A percentile compares a stretch with the other conserved stretches of the same genome.
These are phyloP conservation scores for Holtermanniella nyarrowii DNA, from an alignment of 768 basidiomycete species.

Conservation along the genomic window DNA sequence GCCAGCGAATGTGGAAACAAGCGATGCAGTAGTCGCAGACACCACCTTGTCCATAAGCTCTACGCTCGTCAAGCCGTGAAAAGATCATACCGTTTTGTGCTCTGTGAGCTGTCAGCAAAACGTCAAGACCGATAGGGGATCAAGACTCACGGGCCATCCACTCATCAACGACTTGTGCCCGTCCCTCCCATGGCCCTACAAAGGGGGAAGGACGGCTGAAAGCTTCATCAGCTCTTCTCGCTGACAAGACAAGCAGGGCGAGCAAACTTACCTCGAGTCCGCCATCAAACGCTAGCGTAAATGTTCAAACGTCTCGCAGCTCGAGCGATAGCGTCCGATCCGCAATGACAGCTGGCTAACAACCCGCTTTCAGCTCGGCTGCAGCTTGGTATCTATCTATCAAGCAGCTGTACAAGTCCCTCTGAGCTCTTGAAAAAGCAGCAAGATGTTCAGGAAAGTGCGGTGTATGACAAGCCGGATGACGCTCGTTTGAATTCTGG, in stretches of 20 bases:
- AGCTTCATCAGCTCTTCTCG: background rate
- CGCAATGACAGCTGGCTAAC: no score
- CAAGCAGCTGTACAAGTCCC: no score
- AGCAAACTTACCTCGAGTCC: background rate
- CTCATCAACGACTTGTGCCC: constrained; percentile 22
- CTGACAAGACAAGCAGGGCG: background rate
- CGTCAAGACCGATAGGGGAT: background rate
- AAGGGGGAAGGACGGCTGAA: constrained; percentile 27
- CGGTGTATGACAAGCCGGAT: no score
- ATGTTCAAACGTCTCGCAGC: no score
- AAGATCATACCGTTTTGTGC: constrained; percentile 30
- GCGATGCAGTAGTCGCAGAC: constrained; percentile 80
- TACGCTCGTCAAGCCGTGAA: background rate
- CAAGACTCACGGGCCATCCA: constrained; percentile 28
- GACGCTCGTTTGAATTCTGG: no score
- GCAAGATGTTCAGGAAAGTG: no score
- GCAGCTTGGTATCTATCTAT: no score
- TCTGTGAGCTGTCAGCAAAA: constrained; percentile 10
- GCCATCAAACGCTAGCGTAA: background rate
- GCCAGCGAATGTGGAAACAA: constrained; percentile 83
- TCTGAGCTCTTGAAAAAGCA: no score
- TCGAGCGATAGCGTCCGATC: no score
- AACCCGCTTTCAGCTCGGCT: no score
- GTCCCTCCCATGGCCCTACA: constrained; percentile 22
- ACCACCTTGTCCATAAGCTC: constrained; percentile 47